Evolutionary conservation across 192 early-diverging fungal genomes (phyloP).

Genomic region (Coemansia sp.): DNA sequence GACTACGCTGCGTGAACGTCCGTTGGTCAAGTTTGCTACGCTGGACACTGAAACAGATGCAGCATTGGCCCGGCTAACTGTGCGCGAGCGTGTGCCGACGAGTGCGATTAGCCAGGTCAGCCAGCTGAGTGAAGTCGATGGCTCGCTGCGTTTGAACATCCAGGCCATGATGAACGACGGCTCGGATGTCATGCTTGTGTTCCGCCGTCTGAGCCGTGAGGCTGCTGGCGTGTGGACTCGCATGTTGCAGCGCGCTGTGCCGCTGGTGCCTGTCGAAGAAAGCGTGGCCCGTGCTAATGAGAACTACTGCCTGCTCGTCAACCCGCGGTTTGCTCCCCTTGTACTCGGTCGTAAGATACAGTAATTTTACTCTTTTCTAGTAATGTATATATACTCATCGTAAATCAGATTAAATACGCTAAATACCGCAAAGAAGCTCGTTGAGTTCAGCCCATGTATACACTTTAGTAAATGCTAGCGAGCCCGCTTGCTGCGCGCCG

Average conservation of each 20-base stretch:
- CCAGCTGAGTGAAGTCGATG: conserved; percentile 28
- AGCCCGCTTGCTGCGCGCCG: conserved; percentile 21
- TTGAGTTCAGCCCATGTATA: no score
- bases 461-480: conserved; percentile 3
- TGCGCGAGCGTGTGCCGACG: conserved; percentile 22
- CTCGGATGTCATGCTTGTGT: conserved; percentile 12
- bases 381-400: background rate
- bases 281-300: conserved; percentile 14
- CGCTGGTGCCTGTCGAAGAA: conserved; percentile 29
- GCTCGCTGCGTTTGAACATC: conserved; percentile 26
- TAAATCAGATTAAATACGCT: no score
- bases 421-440: no score
- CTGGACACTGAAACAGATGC: background rate
- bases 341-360: conserved; percentile 16
- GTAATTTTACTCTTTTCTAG: background rate
- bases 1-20: conserved; percentile 37
- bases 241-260: conserved; percentile 33
- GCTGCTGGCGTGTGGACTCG: conserved; percentile 36
- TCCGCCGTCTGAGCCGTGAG: conserved; percentile 29
- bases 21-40: conserved; percentile 30
- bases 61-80: conserved; percentile 12
- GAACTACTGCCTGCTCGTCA: conserved; percentile 32
- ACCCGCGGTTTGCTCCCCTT: conserved; percentile 25
- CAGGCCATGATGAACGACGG: conserved; percentile 30
- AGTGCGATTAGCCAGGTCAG: conserved; percentile 35